These are phyloP conservation scores for Penstemon newberryi DNA, from an alignment of 257 asterid species.

Conservation along the genomic window DNA sequence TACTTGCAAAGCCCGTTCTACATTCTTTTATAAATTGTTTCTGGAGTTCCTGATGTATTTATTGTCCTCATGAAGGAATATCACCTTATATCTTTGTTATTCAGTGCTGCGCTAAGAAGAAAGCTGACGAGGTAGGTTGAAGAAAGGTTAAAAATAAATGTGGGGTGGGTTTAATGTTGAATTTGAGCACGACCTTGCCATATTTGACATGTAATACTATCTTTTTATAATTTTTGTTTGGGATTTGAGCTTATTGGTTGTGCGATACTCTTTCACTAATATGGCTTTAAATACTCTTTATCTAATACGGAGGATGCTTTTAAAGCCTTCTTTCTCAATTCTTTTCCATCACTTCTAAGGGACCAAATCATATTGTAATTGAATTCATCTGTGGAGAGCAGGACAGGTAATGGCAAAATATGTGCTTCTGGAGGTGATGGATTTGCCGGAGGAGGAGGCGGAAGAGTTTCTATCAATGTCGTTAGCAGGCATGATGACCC, in stretches of 20 bases:
- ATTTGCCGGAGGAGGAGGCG: conserved; percentile 97
- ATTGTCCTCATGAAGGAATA: not conserved
- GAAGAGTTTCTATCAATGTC: conserved; percentile 73
- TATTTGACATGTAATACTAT: conserved; percentile 11
- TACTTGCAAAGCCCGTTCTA: not conserved
- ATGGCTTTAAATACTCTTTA: not conserved
- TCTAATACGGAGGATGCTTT: not conserved
- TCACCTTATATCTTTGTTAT: not conserved
- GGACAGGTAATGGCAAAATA: conserved; percentile 76
- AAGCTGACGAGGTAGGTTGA: not conserved
- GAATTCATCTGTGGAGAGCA: conserved; percentile 44
- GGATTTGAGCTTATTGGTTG: not conserved
- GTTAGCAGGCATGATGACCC: conserved; percentile 79
- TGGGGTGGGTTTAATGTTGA: not conserved
- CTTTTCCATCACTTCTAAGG: conserved; percentile 8
- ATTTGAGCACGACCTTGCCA: not conserved
- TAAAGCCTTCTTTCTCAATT: conserved; percentile 14
- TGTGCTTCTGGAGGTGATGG: conserved; percentile 92
- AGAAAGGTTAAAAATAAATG: too few species aligned
- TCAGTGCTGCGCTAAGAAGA: not conserved
- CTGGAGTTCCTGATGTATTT: not conserved
- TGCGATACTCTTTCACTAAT: not conserved
- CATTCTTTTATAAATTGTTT: not conserved
- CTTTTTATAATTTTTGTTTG: not conserved
- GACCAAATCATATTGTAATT: conserved; percentile 28